phyloP scores from a whole-genome alignment of 2,329 filamentous ascomycete genomes.

The Tetracladium maxilliforme region DNA sequence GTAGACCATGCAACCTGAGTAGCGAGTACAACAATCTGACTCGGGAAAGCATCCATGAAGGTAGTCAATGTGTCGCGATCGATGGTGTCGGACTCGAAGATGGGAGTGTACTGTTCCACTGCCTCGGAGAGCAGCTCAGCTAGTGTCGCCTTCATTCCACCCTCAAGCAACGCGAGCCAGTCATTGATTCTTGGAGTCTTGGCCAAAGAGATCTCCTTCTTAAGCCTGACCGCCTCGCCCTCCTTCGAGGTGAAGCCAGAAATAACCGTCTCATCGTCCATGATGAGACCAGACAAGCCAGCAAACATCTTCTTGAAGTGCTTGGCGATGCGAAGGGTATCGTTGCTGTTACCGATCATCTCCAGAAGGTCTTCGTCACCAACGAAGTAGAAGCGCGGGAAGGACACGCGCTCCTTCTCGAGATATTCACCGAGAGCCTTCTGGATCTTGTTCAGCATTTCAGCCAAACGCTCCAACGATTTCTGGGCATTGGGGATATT shows the following conservation, averaged over 20 bases:
- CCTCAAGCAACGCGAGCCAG: conserved; percentile 89
- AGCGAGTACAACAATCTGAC: conserved; percentile 88
- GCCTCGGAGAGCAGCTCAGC: conserved; percentile 84
- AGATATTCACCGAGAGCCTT: conserved; percentile 97
- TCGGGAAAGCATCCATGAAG: conserved; percentile 78
- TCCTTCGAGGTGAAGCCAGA: conserved; percentile 92
- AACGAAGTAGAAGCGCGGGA: conserved; percentile 98
- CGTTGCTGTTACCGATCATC: conserved; percentile 99
- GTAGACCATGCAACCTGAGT: conserved; percentile 92
- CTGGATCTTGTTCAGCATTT: conserved; percentile 96
- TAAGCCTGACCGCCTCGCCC: conserved; percentile 74
- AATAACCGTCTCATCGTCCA: conserved; percentile 84
- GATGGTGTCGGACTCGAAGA: conserved; percentile 59
- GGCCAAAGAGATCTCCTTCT: conserved; percentile 79
- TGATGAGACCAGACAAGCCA: conserved; percentile 75
- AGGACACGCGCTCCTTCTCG: conserved; percentile 92
- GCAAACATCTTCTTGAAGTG: conserved; percentile 99
- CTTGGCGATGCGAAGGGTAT: conserved; percentile 89
- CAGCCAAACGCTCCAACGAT: conserved; percentile 87
- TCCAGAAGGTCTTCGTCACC: conserved; percentile 96
- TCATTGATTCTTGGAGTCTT: conserved; percentile 97
- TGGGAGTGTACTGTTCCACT: conserved; percentile 63
- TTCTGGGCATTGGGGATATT: conserved; percentile 94
- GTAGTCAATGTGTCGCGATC: conserved; percentile 55
- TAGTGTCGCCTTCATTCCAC: conserved; percentile 84